Evolutionary conservation across 1,139 yeast species (phyloP), one percentile per base, ranked within the genome.

Genomic region (Geotrichum fermentans): DNA sequence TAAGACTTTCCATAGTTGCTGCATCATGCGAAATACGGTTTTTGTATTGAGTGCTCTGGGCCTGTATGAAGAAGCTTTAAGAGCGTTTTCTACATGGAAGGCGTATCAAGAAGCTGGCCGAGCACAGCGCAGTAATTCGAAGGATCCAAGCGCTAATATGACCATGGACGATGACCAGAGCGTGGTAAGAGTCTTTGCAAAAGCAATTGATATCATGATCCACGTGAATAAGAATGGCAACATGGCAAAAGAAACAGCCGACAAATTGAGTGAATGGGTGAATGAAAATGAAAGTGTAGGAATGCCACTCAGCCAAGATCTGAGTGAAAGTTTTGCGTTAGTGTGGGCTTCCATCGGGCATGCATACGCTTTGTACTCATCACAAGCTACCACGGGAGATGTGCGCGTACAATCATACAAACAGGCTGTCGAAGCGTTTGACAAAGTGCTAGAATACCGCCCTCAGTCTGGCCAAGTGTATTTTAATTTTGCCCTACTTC

Each of bases 1-100:
- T 13, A 66, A 68, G 45, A 74, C 81, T 0, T 78, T 76, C 55
- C 80, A 78, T 55, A 77, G 79, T 29, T 67, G 72, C 6, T 57
- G 61, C 8, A 61, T 73, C 14, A 65, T 73, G 69, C 69, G 75
- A 40, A 60, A 69, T 30, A 64, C 69, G 58, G 52, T 67, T 20
- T 58, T 59, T 55, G 66, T 64, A 1, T 62, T 59, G 20, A 51
- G 57, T 11, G 60, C 66, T 11, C 55, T 66, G 32, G 65, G 66
- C 17, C 56, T 61, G 18, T 59, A 57, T 43, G 57, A 54, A 2
- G 77, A 74, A 53, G 68, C 71, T 0, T 58, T 63, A 11, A 67
- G 76, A 2, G 67, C 76, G 0, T 72, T 76, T 56, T 66, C 67
- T n/a, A 73, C 76, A 0, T 77, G 73, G 53, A 53, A 70, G 33